A percentile compares a stretch with the other conserved stretches of the same genome.
phyloP scores from a whole-genome alignment of 176 grass and related monocot genomes.

The Rhynchospora pubera region DNA sequence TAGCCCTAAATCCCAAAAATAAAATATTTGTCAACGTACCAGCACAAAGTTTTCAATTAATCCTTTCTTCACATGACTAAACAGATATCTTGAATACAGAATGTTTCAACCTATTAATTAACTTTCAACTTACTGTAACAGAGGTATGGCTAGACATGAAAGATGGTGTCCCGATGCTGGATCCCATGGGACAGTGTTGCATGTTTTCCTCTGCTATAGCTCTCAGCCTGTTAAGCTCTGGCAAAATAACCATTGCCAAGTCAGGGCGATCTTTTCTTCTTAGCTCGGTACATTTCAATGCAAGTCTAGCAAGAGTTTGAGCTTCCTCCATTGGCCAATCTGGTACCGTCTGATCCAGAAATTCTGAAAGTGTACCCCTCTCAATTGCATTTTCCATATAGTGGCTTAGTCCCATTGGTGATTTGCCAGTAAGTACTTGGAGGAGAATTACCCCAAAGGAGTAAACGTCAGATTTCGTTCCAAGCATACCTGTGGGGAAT shows the following conservation, averaged over 20 bases:
- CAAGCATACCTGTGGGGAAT: conserved; percentile 21
- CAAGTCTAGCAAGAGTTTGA: conserved; percentile 15
- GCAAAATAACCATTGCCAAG: conserved; percentile 27
- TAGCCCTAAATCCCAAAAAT: conserved; percentile 10
- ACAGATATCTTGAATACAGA: neutral
- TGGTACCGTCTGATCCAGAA: conserved; percentile 28
- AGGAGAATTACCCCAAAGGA: conserved; percentile 38
- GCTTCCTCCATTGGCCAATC: conserved; percentile 36
- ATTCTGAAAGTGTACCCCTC: conserved; percentile 8
- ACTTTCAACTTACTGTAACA: conserved; percentile 7
- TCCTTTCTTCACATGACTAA: neutral
- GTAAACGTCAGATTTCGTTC: conserved; percentile 38
- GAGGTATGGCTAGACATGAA: conserved; percentile 12
- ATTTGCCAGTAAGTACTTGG: conserved; percentile 30
- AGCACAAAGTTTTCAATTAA: neutral
- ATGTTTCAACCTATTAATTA: neutral
- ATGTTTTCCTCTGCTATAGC: conserved; percentile 14
- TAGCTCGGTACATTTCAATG: conserved; percentile 32
- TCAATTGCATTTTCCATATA: conserved; percentile 12
- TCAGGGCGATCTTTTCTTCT: conserved; percentile 37
- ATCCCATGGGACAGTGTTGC: neutral
- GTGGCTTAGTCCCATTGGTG: conserved; percentile 34
- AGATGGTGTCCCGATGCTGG: neutral
- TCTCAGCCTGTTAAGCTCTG: conserved; percentile 33
- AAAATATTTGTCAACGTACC: neutral